These are phyloP conservation scores for Puccinia coronata DNA, from an alignment of 1,284 basidiomycete species.

Conservation along the genomic window DNA sequence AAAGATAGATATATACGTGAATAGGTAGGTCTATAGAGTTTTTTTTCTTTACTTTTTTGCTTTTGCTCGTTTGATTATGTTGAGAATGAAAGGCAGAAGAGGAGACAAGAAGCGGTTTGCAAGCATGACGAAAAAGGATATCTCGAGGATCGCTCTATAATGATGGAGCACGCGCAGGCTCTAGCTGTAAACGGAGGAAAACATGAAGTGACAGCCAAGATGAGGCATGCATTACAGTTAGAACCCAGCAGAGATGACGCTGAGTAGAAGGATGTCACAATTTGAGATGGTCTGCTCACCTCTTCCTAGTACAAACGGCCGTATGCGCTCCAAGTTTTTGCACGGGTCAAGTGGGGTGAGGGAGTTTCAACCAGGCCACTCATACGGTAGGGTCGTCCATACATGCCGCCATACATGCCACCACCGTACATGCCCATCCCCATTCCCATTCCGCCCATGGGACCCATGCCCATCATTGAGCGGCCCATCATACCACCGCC, in stretches of 20 bases:
- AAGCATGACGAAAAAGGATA: not conserved
- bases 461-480: slow-evolving; percentile 14
- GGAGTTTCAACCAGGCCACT: slow-evolving; percentile 37
- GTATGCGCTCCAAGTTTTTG: slow-evolving; percentile 45
- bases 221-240: not conserved
- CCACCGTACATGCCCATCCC: not conserved
- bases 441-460: not conserved
- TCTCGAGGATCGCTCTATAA: not conserved
- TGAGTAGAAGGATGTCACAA: too few species aligned
- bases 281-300: too few species aligned
- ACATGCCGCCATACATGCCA: not conserved
- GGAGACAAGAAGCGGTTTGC: too few species aligned
- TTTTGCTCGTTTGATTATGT: not conserved
- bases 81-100: too few species aligned
- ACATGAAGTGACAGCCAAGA: not conserved
- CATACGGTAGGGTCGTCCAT: slow-evolving; percentile 20
- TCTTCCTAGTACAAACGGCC: slow-evolving; percentile 21
- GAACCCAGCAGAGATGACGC: not conserved
- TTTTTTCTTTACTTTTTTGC: not conserved
- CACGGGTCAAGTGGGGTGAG: slow-evolving; percentile 33
- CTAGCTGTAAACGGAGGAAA: not conserved
- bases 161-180: not conserved
- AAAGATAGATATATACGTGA: not conserved
- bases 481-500: slow-evolving; percentile 23
- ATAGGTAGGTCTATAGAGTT: not conserved